Evolutionary conservation across 2,329 filamentous ascomycete species (phyloP).

Genomic region (Alternaria ventricosa): DNA sequence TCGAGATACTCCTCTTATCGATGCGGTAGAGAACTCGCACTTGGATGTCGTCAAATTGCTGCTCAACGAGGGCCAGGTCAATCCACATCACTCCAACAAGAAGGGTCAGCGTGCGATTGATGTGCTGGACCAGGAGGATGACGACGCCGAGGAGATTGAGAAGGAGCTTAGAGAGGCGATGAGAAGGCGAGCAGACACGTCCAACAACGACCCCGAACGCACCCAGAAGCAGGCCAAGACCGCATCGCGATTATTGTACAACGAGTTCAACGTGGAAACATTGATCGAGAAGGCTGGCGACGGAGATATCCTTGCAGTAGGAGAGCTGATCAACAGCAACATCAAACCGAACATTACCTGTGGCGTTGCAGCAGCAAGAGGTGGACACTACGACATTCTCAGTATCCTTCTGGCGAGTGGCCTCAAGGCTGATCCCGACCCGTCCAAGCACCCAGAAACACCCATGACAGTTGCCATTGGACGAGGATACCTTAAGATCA

Average conservation of each 20-base stretch:
- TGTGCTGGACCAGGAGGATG: conserved; percentile 74
- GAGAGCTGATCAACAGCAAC: conserved; percentile 56
- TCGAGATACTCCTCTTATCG: conserved; percentile 88
- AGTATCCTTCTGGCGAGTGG: conserved; percentile 68
- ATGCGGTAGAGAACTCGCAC: conserved; percentile 96
- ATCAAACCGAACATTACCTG: conserved; percentile 77
- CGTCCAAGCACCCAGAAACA: conserved; percentile 84
- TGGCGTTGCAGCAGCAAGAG: conserved; percentile 88
- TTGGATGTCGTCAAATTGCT: conserved; percentile 85
- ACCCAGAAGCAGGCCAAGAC: conserved; percentile 43
- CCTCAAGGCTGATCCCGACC: conserved; percentile 59
- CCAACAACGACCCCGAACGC: conserved; percentile 53
- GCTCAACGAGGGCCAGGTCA: conserved; percentile 79
- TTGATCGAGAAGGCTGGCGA: conserved; percentile 56
- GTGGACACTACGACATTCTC: conserved; percentile 87
- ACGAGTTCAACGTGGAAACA: conserved; percentile 58
- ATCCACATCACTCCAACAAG: conserved; percentile 89
- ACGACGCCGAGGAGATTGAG: conserved; percentile 82
- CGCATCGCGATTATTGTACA: conserved; percentile 55
- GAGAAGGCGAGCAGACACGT: conserved; percentile 52
- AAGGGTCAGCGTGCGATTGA: conserved; percentile 92
- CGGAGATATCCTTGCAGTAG: conserved; percentile 57
- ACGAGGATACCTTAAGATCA: conserved; percentile 81
- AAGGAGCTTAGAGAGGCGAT: conserved; percentile 70
- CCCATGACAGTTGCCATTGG: conserved; percentile 95